A percentile compares a stretch with the other conserved stretches of the same genome.
phyloP scores from a whole-genome alignment of 2,329 filamentous ascomycete genomes.

The Penicillium italicum region DNA sequence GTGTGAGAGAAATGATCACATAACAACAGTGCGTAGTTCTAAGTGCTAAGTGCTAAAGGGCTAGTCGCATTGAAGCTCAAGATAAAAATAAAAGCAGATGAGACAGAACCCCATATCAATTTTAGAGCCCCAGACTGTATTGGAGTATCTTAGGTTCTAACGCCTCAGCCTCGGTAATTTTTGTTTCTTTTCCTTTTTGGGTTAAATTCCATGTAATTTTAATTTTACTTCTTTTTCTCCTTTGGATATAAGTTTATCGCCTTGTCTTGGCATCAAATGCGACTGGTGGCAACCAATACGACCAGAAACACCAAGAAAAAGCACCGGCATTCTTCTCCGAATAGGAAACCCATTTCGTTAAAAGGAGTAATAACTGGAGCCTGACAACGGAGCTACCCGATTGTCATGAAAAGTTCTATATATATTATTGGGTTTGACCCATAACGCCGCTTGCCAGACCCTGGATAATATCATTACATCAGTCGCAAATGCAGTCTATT shows the following conservation, averaged over 20 bases:
- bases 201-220: not conserved
- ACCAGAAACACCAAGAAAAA: not conserved
- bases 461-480: not conserved
- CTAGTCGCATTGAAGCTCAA: conserved; percentile 8
- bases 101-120: conserved; percentile 7
- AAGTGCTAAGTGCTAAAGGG: conserved; percentile 2
- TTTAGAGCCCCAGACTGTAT: not conserved
- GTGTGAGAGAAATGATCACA: not conserved
- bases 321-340: not conserved
- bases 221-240: not conserved
- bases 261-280: not conserved
- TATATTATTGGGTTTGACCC: not conserved
- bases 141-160: conserved; percentile 1
- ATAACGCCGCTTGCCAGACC: not conserved
- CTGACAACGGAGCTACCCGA: conserved; percentile 3
- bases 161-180: not conserved
- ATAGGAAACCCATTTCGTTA: not conserved
- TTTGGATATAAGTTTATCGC: not conserved
- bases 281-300: conserved; percentile 3
- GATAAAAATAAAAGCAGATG: conserved; percentile 11
- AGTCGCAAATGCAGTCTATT: not conserved
- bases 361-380: not conserved
- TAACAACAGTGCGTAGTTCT: not conserved
- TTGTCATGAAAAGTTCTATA: not conserved
- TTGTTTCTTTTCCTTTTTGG: not conserved